Conservation (phyloP, 306 rosid genomes). For the Trifolium repens region DNA sequence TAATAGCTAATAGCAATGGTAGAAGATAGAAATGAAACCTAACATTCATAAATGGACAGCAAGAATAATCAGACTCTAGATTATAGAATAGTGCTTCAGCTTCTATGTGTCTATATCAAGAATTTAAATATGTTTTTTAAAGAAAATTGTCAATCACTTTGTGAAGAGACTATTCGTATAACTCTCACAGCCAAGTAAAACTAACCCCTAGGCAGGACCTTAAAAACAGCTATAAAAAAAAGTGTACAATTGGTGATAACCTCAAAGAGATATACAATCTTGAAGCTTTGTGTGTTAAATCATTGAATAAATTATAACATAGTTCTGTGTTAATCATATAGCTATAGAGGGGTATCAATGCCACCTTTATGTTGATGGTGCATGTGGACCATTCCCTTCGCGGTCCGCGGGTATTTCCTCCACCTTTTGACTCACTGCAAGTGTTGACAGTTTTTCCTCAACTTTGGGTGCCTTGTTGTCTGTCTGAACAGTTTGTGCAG, state of each 20-base stretch:
- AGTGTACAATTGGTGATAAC: constrained; percentile 17
- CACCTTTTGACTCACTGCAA: constrained; percentile 21
- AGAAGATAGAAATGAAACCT: background rate
- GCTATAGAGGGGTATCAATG: constrained; percentile 13
- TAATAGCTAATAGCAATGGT: background rate
- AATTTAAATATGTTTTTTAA: background rate
- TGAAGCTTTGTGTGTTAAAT: constrained; percentile 20
- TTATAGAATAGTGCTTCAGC: background rate
- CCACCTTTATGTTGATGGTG: constrained; percentile 34
- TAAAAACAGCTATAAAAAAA: constrained; percentile 11
- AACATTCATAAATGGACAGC: constrained; percentile 15
- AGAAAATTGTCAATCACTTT: constrained; percentile 11
- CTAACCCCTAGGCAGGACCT: constrained; percentile 24
- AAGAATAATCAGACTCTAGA: constrained; percentile 19
- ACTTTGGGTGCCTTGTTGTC: constrained; percentile 33
- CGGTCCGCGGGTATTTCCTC: constrained; percentile 31
- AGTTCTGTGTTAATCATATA: constrained; percentile 36
- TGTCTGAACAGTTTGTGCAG: constrained; percentile 40
- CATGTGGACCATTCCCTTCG: constrained; percentile 40
- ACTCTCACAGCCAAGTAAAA: constrained; percentile 9
- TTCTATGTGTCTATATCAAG: constrained; percentile 5
- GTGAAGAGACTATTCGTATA: constrained; percentile 10
- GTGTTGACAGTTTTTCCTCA: constrained; percentile 40
- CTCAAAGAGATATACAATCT: constrained; percentile 34
- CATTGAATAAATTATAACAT: constrained; percentile 43